Evolutionary conservation across 2,329 filamentous ascomycete species (phyloP).

Genomic region (Hymenoscyphus salicellus): DNA sequence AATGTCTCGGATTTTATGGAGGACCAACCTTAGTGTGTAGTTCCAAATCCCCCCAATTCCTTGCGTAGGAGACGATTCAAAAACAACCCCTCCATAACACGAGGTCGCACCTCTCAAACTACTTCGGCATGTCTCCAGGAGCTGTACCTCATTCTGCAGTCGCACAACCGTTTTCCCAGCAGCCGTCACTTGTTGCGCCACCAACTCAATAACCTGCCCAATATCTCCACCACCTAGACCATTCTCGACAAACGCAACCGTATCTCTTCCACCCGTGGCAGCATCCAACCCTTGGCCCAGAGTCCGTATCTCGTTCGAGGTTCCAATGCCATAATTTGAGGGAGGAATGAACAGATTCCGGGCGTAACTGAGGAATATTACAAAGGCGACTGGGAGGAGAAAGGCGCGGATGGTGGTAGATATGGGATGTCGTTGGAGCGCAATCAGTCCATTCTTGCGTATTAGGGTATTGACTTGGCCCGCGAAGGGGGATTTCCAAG

Average conservation of each 20-base stretch:
- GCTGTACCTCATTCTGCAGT: conserved; percentile 52
- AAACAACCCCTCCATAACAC: conserved; percentile 73
- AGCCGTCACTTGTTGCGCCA: conserved; percentile 56
- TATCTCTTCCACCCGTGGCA: conserved; percentile 59
- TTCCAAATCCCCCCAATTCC: conserved; percentile 71
- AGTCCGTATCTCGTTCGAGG: conserved; percentile 57
- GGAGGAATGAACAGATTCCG: conserved; percentile 81
- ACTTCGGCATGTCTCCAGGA: conserved; percentile 62
- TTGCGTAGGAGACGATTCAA: conserved; percentile 71
- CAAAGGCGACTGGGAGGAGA: conserved; percentile 56
- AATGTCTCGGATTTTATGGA: not conserved
- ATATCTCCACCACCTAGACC: conserved; percentile 68
- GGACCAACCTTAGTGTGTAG: conserved; percentile 61
- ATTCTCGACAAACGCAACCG: conserved; percentile 76
- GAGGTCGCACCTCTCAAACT: conserved; percentile 60
- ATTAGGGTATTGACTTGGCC: conserved; percentile 41
- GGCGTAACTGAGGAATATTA: conserved; percentile 64
- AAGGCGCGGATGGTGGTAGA: conserved; percentile 56
- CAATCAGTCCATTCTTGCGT: conserved; percentile 60
- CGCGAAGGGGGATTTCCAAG: not conserved
- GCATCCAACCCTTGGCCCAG: conserved; percentile 61
- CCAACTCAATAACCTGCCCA: conserved; percentile 61
- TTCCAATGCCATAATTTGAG: conserved; percentile 70
- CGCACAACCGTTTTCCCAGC: conserved; percentile 56
- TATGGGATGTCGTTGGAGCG: conserved; percentile 51